Percentiles rank a stretch among this genome's conserved stretches.
Conservation (phyloP, 1,284 basidiomycete species). For the Ustilago curta region DNA sequence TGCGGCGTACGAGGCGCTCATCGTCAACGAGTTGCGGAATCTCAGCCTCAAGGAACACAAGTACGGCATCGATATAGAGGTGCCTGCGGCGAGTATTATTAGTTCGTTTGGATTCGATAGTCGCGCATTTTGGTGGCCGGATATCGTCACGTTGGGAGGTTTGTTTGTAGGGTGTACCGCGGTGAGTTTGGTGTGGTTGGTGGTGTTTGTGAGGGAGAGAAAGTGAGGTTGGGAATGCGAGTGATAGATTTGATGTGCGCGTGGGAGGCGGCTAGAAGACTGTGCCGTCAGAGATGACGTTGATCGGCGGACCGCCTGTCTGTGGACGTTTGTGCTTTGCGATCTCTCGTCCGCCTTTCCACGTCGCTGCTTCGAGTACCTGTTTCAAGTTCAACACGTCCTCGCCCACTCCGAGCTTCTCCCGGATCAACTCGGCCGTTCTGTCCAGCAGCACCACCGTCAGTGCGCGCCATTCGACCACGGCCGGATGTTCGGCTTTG, state of each 20-base stretch:
- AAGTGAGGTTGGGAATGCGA: slow-evolving; percentile 24
- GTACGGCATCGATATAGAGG: slow-evolving; percentile 60
- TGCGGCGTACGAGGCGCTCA: slow-evolving; percentile 94
- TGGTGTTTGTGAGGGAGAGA: slow-evolving; percentile 51
- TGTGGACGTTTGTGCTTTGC: slow-evolving; percentile 81
- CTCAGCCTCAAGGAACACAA: slow-evolving; percentile 83
- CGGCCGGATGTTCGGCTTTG: slow-evolving; percentile 83
- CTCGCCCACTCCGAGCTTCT: slow-evolving; percentile 65
- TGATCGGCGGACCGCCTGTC: slow-evolving; percentile 84
- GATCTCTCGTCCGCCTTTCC: slow-evolving; percentile 91
- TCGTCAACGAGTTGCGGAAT: slow-evolving; percentile 93
- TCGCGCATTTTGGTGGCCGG: slow-evolving; percentile 58
- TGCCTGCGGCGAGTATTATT: slow-evolving; percentile 57
- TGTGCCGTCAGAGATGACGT: slow-evolving; percentile 46
- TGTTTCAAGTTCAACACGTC: slow-evolving; percentile 80
- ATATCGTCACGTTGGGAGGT: slow-evolving; percentile 42
- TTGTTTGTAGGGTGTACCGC: slow-evolving; percentile 41
- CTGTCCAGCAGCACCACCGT: slow-evolving; percentile 83
- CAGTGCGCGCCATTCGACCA: slow-evolving; percentile 94
- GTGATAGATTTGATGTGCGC: too few species aligned
- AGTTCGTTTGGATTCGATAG: slow-evolving; percentile 54
- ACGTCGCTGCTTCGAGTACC: slow-evolving; percentile 91
- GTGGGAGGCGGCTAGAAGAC: too few species aligned
- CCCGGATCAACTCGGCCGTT: slow-evolving; percentile 37
- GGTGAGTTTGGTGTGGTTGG: slow-evolving; percentile 33